Evolutionary conservation across 768 basidiomycete genomes (phyloP).

Genomic region (Hydnomerulius pinastri): DNA sequence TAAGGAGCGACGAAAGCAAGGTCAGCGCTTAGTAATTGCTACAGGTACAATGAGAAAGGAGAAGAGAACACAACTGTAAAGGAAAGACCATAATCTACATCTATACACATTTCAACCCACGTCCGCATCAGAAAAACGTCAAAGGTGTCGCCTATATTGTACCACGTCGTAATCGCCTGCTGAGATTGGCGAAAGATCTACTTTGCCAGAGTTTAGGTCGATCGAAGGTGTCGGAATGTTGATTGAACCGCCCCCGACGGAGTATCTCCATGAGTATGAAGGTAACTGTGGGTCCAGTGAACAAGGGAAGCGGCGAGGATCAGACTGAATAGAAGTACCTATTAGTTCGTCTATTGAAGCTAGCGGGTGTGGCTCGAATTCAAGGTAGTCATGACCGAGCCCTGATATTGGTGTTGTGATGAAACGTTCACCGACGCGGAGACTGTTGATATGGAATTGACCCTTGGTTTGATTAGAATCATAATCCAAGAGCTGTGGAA

Average conservation of each 20-base stretch:
- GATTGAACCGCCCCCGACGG: conserved; percentile 57
- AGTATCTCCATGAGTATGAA: conserved; percentile 68
- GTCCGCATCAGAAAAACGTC: conserved; percentile 1
- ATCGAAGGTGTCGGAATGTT: conserved; percentile 49
- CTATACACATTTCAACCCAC: background rate
- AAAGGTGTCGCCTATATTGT: conserved; percentile 22
- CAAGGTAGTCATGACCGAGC: conserved; percentile 58
- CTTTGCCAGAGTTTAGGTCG: conserved; percentile 49
- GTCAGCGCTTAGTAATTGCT: background rate
- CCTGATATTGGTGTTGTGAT: conserved; percentile 54
- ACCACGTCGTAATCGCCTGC: conserved; percentile 35
- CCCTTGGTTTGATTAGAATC: conserved; percentile 52
- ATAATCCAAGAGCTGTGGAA: conserved; percentile 51
- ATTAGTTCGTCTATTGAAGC: conserved; percentile 55
- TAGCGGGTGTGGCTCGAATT: conserved; percentile 51
- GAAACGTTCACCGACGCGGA: conserved; percentile 46
- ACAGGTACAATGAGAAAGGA: background rate
- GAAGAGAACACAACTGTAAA: conserved; percentile 3
- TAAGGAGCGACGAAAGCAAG: conserved; percentile 1
- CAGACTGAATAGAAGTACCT: conserved; percentile 27
- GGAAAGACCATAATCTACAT: background rate
- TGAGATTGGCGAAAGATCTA: conserved; percentile 26
- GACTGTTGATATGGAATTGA: conserved; percentile 50
- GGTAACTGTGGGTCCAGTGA: conserved; percentile 43
- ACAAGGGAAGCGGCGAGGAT: conserved; percentile 1